A percentile compares a stretch with the other conserved stretches of the same genome.
phyloP scores from a whole-genome alignment of 768 basidiomycete genomes.

The Amanita exitialis region DNA sequence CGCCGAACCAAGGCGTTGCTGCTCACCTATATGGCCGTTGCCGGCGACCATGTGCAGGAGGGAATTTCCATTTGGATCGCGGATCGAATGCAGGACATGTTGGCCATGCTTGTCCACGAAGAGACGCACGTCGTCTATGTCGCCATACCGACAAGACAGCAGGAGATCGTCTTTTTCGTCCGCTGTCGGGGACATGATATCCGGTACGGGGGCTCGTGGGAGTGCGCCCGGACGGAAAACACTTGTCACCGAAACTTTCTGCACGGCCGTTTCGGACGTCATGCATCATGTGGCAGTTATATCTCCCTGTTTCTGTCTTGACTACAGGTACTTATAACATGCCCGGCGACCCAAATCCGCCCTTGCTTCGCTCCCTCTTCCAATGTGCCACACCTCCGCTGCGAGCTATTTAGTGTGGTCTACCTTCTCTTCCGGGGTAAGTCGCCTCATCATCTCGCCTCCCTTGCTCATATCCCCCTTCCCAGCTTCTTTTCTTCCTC shows the following conservation, averaged over 20 bases:
- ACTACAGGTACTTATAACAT: no score
- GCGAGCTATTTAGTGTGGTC: slow-evolving; percentile 57
- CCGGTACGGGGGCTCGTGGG: neutral
- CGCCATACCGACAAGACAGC: slow-evolving; percentile 82
- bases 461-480: neutral
- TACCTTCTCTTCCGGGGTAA: slow-evolving; percentile 38
- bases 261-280: no score
- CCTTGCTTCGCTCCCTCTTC: slow-evolving; percentile 8
- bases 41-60: slow-evolving; percentile 80
- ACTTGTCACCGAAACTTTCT: neutral
- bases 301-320: neutral
- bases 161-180: slow-evolving; percentile 64
- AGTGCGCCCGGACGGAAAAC: neutral
- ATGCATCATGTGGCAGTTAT: no score
- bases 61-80: slow-evolving; percentile 73
- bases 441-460: slow-evolving; percentile 11
- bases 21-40: slow-evolving; percentile 81
- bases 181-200: slow-evolving; percentile 1
- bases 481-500: slow-evolving; percentile 51
- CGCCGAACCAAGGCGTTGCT: no score
- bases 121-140: slow-evolving; percentile 63
- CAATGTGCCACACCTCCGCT: slow-evolving; percentile 58
- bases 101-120: slow-evolving; percentile 55
- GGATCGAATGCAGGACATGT: slow-evolving; percentile 33
- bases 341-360: no score